Conservation (phyloP, 164 flowering plant genomes). For the Umbellularia californica region DNA sequence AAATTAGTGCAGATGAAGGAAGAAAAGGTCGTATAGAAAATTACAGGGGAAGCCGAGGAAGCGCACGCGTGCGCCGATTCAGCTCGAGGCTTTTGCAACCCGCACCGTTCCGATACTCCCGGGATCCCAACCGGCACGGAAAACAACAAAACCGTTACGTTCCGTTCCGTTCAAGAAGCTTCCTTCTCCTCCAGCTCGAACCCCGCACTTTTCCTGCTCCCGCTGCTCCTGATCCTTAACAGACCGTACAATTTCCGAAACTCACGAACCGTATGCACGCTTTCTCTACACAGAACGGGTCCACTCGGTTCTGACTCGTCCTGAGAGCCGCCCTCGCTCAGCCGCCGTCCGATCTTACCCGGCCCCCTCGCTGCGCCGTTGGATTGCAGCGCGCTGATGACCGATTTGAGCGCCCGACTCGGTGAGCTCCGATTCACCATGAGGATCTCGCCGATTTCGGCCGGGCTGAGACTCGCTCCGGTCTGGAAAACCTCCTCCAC, state of each 20-base stretch:
- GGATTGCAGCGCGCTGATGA: slow-evolving; percentile 56
- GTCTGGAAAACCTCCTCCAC: slow-evolving; percentile 71
- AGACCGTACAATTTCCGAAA: slow-evolving; percentile 60
- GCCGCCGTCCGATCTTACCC: background rate
- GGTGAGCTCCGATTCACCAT: slow-evolving; percentile 70
- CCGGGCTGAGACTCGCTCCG: slow-evolving; percentile 63
- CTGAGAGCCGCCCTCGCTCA: slow-evolving; percentile 19
- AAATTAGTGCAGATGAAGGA: no score
- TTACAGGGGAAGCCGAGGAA: no score
- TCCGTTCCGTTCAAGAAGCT: background rate
- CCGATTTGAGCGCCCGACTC: slow-evolving; percentile 73
- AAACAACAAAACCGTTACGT: background rate
- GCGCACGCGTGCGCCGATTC: no score
- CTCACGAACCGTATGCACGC: slow-evolving; percentile 56
- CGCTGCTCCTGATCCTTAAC: slow-evolving; percentile 36
- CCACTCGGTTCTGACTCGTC: slow-evolving; percentile 26
- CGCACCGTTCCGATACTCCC: no score
- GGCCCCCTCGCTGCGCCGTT: slow-evolving; percentile 21
- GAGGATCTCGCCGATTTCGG: slow-evolving; percentile 82
- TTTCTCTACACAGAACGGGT: slow-evolving; percentile 34
- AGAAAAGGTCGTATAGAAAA: no score
- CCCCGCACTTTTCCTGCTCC: slow-evolving; percentile 2
- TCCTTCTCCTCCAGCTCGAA: slow-evolving; percentile 1
- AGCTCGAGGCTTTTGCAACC: no score
- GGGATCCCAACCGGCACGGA: no score